phyloP scores from a whole-genome alignment of 352 stramenopile species.

The Globisporangium middletonii region DNA sequence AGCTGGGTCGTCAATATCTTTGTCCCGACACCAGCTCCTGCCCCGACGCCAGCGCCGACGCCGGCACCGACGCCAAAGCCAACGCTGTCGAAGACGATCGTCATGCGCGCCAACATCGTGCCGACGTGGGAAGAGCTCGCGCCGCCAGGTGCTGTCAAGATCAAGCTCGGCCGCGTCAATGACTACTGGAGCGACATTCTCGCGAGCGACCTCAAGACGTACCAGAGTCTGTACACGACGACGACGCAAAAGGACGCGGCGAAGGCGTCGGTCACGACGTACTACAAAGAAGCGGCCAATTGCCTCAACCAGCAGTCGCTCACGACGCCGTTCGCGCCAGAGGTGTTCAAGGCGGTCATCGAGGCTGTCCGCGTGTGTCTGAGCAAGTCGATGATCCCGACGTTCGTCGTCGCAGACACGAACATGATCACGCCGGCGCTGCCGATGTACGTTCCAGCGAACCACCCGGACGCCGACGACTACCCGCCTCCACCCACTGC shows the following conservation, averaged over 20 bases:
- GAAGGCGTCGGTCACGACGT: neutral
- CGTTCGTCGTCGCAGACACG: constrained; percentile 2
- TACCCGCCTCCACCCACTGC: neutral
- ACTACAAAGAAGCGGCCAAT: constrained; percentile 3
- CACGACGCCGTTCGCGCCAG: neutral
- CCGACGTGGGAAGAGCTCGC: constrained; percentile 2
- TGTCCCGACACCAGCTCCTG: neutral
- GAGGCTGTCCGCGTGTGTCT: neutral
- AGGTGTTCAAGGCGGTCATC: constrained; percentile 3
- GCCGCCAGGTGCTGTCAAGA: neutral
- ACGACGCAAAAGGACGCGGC: neutral
- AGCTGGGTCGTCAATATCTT: neutral
- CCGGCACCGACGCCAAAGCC: neutral
- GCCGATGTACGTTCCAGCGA: constrained; percentile 3
- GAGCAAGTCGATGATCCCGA: neutral
- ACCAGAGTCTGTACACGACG: neutral
- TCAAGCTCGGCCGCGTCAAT: neutral
- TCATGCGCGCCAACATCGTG: constrained; percentile 3
- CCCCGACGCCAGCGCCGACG: neutral
- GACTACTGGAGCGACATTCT: constrained; percentile 3
- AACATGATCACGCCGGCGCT: constrained; percentile 1
- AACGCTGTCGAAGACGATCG: constrained; percentile 3
- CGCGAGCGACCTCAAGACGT: constrained; percentile 1
- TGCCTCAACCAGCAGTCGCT: neutral
- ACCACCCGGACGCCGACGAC: constrained; percentile 4